Evolutionary conservation across 2,329 filamentous ascomycete species (phyloP).

Genomic region (Aspergillus niger): DNA sequence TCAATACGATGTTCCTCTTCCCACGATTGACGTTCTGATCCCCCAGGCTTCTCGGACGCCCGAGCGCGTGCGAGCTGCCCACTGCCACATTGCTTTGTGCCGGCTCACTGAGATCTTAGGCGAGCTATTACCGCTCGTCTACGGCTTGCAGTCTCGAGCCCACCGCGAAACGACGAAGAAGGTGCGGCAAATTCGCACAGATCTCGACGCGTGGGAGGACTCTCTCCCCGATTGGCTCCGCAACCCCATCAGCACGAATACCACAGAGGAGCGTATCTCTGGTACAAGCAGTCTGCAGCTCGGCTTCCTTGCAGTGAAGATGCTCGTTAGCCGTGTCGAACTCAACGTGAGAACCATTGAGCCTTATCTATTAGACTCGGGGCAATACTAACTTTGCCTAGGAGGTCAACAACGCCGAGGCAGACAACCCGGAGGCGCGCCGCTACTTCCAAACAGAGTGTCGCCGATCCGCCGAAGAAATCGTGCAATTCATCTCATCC

Average conservation of each 20-base stretch:
- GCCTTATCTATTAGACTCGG: not conserved
- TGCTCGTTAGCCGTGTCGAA: constrained; percentile 51
- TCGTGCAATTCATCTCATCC: constrained; percentile 53
- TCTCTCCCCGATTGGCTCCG: constrained; percentile 48
- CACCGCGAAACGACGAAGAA: constrained; percentile 49
- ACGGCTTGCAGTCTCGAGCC: constrained; percentile 47
- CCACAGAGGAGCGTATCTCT: constrained; percentile 38
- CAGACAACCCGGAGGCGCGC: constrained; percentile 50
- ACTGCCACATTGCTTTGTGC: constrained; percentile 57
- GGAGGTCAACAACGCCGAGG: constrained; percentile 47
- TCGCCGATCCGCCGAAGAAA: constrained; percentile 46
- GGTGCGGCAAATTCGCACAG: constrained; percentile 48
- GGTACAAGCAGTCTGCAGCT: constrained; percentile 50
- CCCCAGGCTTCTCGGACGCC: constrained; percentile 37
- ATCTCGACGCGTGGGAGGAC: constrained; percentile 50
- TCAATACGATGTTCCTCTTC: constrained; percentile 59
- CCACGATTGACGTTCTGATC: constrained; percentile 48
- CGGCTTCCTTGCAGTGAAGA: constrained; percentile 48
- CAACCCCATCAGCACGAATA: constrained; percentile 28
- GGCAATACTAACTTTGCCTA: constrained; percentile 19
- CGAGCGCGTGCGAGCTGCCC: constrained; percentile 49
- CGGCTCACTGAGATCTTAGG: constrained; percentile 51
- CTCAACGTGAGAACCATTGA: constrained; percentile 42
- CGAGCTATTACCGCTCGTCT: constrained; percentile 49
- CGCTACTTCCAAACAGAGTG: constrained; percentile 52